These are phyloP conservation scores for Boeremia lycopersici DNA, from an alignment of 2,329 filamentous ascomycete species.

Conservation along the genomic window DNA sequence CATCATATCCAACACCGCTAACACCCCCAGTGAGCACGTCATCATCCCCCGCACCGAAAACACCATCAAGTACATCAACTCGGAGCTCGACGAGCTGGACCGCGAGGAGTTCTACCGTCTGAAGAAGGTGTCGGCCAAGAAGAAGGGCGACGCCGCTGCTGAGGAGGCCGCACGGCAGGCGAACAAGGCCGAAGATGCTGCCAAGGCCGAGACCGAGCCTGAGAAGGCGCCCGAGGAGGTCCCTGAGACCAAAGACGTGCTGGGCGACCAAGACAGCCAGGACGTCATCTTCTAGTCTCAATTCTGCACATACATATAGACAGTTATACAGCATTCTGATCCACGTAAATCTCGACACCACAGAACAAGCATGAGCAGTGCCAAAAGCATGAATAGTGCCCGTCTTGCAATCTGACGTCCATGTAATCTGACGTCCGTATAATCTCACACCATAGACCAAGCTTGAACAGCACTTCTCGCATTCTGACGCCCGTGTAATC, in stretches of 20 bases:
- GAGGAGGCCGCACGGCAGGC: slow-evolving; percentile 46
- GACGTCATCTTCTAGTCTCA: slow-evolving; percentile 77
- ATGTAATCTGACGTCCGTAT: background rate
- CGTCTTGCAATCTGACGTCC: background rate
- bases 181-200: slow-evolving; percentile 46
- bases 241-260: slow-evolving; percentile 64
- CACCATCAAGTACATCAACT: slow-evolving; percentile 99
- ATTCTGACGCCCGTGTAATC: slow-evolving; percentile 2
- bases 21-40: slow-evolving; percentile 72
- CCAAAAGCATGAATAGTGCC: background rate
- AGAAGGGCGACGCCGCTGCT: slow-evolving; percentile 58
- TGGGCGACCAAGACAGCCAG: slow-evolving; percentile 77
- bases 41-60: slow-evolving; percentile 98
- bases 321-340: background rate
- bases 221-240: slow-evolving; percentile 40
- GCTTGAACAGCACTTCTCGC: background rate
- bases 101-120: slow-evolving; percentile 97
- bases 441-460: background rate
- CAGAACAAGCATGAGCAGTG: too few species aligned
- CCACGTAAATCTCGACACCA: background rate
- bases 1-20: background rate
- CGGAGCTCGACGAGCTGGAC: slow-evolving; percentile 95
- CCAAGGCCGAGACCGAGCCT: slow-evolving; percentile 3
- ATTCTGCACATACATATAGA: background rate
- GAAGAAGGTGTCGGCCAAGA: slow-evolving; percentile 87